phyloP scores from a whole-genome alignment of 2,329 filamentous ascomycete genomes.

The Penicillium palitans region DNA sequence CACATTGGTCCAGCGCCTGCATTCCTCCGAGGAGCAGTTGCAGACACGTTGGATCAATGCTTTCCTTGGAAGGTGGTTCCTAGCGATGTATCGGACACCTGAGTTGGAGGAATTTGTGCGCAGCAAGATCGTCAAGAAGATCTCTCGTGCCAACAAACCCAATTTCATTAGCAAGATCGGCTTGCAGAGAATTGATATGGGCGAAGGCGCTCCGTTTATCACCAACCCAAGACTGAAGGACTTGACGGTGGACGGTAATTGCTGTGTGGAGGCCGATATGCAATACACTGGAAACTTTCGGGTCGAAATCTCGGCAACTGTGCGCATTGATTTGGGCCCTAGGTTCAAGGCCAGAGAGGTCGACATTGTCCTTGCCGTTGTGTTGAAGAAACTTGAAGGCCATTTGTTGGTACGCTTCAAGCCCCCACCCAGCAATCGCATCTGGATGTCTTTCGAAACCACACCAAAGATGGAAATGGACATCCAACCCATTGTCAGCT shows the following conservation, averaged over 20 bases:
- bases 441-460: slow-evolving; percentile 96
- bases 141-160: slow-evolving; percentile 87
- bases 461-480: slow-evolving; percentile 90
- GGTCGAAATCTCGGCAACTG: slow-evolving; percentile 87
- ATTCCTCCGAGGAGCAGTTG: slow-evolving; percentile 86
- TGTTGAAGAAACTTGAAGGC: slow-evolving; percentile 80
- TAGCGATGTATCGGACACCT: slow-evolving; percentile 81
- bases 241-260: slow-evolving; percentile 86
- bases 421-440: slow-evolving; percentile 86
- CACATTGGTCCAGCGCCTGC: slow-evolving; percentile 81
- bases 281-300: slow-evolving; percentile 87
- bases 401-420: slow-evolving; percentile 86
- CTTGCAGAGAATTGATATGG: slow-evolving; percentile 81
- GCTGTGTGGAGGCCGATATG: slow-evolving; percentile 81
- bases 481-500: slow-evolving; percentile 95
- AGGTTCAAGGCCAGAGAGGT: slow-evolving; percentile 90
- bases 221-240: slow-evolving; percentile 87
- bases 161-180: slow-evolving; percentile 82
- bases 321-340: slow-evolving; percentile 82
- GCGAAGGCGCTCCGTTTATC: slow-evolving; percentile 81
- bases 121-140: slow-evolving; percentile 92
- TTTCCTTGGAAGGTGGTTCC: slow-evolving; percentile 80
- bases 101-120: slow-evolving; percentile 77
- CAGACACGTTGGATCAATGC: slow-evolving; percentile 95
- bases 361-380: slow-evolving; percentile 80